Evolutionary conservation across 2,329 filamentous ascomycete genomes (phyloP), one percentile per base, ranked within the genome.

Genomic region (Trichoderma arundinaceum): DNA sequence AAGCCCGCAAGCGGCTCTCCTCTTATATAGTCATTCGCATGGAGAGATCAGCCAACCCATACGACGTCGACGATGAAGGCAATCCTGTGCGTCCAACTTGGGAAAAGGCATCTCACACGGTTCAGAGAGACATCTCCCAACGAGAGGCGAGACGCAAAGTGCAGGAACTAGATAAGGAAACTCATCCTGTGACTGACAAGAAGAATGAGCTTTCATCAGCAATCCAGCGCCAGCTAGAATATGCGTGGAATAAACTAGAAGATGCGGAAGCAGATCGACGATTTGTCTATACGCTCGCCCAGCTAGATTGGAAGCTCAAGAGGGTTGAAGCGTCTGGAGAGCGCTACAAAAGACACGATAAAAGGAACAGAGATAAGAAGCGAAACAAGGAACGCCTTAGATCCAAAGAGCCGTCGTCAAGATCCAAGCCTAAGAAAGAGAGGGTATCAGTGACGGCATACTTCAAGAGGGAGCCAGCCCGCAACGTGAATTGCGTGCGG

Each of bases 371-470:
- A 46, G 64, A 67, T 35, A 69, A 67, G 53, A 59, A n/a, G 48
- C 62, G 57, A 51, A 28, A n/a, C 10, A 58, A 44, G n/a, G 35
- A 41, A 8, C 17, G 35, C 2, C 44, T 41, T 9, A 41, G 15
- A 28, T 51, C 58, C 22, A 48, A 51, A 46, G 38, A 28, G 33
- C 22, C 22, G 4, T 58, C 7, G 69, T 68, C 52, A 69, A 73
- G 44, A 64, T 38, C 53, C 32, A 77, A 74, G 69, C 68, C 72
- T 4, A 77, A 72, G 68, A 73, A 64, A 54, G 72, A 69, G n/a
- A 72, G 71, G 13, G 78, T 83, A 8, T 78, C 78, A 9, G 72
- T 85, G 48, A 82, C 77, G 1, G 79, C 77, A 10, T 84, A 83
- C 71, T 84, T 82, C 69, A 80, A 78, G 68, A 75, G 78, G 8